Percentiles rank a stretch among this genome's conserved stretches.
Conservation (phyloP, 768 basidiomycete genomes). For the Strobilomyces dryophilus region DNA sequence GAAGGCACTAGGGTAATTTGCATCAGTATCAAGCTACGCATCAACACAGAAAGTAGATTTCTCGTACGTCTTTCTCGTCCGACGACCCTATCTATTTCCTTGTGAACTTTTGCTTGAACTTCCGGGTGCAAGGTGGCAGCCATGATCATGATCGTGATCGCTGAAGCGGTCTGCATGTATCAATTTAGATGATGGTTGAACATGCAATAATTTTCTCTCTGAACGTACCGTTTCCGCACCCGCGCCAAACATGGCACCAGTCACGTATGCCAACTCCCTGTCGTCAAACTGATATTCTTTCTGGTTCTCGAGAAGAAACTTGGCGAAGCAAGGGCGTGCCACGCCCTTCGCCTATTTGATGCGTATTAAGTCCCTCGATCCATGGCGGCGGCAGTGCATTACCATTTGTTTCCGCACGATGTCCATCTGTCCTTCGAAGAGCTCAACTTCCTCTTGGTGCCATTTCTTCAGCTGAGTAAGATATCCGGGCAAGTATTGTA, state of each 20-base stretch:
- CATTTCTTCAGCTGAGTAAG: slow-evolving; percentile 1
- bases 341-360: neutral
- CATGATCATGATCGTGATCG: slow-evolving; percentile 6
- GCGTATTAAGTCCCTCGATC: neutral
- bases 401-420: slow-evolving; percentile 5
- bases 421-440: slow-evolving; percentile 5
- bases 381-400: neutral
- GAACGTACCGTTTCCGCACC: slow-evolving; percentile 8
- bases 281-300: neutral
- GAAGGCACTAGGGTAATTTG: neutral
- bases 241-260: slow-evolving; percentile 5
- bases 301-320: neutral
- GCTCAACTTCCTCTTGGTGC: slow-evolving; percentile 7
- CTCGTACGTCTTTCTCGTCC: slow-evolving; percentile 7
- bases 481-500: slow-evolving; percentile 5
- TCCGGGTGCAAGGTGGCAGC: slow-evolving; percentile 4
- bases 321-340: slow-evolving; percentile 5
- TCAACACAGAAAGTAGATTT: neutral
- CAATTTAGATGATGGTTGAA: neutral
- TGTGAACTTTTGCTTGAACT: slow-evolving; percentile 4
- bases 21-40: neutral
- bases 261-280: neutral
- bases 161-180: slow-evolving; percentile 1
- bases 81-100: slow-evolving; percentile 4
- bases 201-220: neutral